These are phyloP conservation scores for Monosporozyma unispora DNA, from an alignment of 805 yeast species.

Conservation along the genomic window DNA sequence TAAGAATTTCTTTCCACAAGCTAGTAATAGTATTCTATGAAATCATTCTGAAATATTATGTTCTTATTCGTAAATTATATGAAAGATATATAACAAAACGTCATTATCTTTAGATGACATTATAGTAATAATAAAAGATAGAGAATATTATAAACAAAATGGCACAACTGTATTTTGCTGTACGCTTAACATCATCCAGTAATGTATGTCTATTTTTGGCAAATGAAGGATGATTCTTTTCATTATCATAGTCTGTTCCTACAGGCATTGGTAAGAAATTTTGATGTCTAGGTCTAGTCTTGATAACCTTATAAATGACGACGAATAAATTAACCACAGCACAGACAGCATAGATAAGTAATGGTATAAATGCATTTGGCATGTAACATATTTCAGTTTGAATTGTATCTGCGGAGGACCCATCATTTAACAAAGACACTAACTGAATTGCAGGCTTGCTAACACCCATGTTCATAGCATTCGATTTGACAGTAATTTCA, in stretches of 20 bases:
- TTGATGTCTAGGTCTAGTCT: neutral
- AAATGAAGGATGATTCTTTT: neutral
- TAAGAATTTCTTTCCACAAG: no score
- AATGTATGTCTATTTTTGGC: neutral
- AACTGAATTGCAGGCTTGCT: constrained; percentile 78
- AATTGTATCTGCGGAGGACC: constrained; percentile 7
- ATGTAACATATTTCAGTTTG: constrained; percentile 46
- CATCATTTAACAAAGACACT: constrained; percentile 48
- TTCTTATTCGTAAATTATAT: neutral
- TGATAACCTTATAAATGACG: neutral
- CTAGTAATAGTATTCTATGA: no score
- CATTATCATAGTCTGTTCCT: constrained; percentile 6
- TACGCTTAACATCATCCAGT: neutral
- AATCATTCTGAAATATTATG: no score
- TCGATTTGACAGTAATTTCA: constrained; percentile 82
- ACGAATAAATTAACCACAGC: constrained; percentile 4
- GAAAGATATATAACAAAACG: neutral
- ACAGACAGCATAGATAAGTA: constrained; percentile 29
- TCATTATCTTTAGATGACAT: neutral
- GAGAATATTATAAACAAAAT: neutral
- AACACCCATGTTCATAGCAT: constrained; percentile 91
- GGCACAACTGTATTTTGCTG: neutral
- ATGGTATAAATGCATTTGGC: constrained; percentile 44
- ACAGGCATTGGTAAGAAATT: constrained; percentile 19
- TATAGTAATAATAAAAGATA: neutral